A percentile compares a stretch with the other conserved stretches of the same genome.
phyloP scores from a whole-genome alignment of 2,329 filamentous ascomycete species.

The Coniochaeta sp. region DNA sequence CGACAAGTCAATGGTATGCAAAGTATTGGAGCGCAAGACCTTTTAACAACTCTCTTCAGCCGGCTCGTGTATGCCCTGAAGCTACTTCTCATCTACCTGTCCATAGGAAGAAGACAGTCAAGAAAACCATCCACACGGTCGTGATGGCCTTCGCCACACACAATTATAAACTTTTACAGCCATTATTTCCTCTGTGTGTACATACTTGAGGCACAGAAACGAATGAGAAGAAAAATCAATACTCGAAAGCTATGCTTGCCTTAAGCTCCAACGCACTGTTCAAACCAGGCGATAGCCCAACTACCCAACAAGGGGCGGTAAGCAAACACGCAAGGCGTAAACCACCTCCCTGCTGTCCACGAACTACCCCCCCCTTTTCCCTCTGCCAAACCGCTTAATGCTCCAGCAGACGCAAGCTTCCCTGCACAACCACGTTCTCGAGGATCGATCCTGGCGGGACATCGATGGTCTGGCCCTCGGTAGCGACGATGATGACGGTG shows the following conservation, averaged over 20 bases:
- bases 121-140: neutral
- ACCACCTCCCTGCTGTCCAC: neutral
- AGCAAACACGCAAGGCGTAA: neutral
- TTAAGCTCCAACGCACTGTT: neutral
- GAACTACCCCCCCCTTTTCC: neutral
- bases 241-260: neutral
- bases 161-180: neutral
- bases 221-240: neutral
- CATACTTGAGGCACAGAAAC: neutral
- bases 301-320: neutral
- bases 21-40: too few species aligned
- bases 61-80: too few species aligned
- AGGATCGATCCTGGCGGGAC: slow-evolving; percentile 93
- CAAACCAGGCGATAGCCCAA: neutral
- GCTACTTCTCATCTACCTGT: too few species aligned
- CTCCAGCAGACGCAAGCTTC: slow-evolving; percentile 72
- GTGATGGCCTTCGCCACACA: neutral
- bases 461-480: slow-evolving; percentile 95
- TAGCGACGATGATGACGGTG: slow-evolving; percentile 97
- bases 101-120: too few species aligned
- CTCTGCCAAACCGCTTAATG: slow-evolving; percentile 35
- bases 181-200: neutral
- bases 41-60: too few species aligned
- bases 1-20: too few species aligned
- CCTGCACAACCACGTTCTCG: slow-evolving; percentile 98